Evolutionary conservation across 106 monocot species (phyloP), one percentile per base, ranked within the genome.

Genomic region (Acorus gramineus): DNA sequence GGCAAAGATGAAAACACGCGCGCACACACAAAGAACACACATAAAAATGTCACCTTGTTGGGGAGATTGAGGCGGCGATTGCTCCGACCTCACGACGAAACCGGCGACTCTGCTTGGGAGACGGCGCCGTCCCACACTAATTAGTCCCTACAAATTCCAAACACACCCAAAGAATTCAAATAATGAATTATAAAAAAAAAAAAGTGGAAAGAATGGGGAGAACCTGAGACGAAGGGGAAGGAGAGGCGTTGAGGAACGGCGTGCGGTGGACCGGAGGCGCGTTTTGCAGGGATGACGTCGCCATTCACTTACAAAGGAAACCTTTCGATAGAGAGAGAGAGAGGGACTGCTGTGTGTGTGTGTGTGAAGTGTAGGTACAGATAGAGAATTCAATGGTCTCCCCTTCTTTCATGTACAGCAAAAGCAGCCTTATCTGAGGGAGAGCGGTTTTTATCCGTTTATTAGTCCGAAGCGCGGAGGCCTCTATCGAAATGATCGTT

Each of bases 171-270:
- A 64, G 2, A 2, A 64, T 28, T 14, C 2, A 3, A 8, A 11
- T 45, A 3, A 66, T 8, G 44, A 47, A 66, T 6, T 11, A 50
- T 4, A 55, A 56, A 42, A 12, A 7, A 42, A 46, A 8, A 9
- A 11, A 67, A 46, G 1, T 4, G 50, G 5, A 69, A 63, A 4
- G 28, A 28, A 28, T 28, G 28, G 28, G 28, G 28, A 54, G 14
- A 46, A 73, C 78, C 68, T 73, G 63, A 49, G 63, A 46, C 48
- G 51, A 7, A 52, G n/a, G 13, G 69, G 62, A 52, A 49, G 69
- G 42, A 13, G 75, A 54, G 60, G 63, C 28, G 46, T 49, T 80
- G 10, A 70, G 59, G 53, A 71, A 68, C 14, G 64, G 62, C 10
- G 71, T 13, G 53, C 75, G 55, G 11, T 76, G 64, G 46, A 59